These are phyloP conservation scores for Blastobotrys elegans DNA, from an alignment of 1,139 yeast genomes.

Conservation along the genomic window DNA sequence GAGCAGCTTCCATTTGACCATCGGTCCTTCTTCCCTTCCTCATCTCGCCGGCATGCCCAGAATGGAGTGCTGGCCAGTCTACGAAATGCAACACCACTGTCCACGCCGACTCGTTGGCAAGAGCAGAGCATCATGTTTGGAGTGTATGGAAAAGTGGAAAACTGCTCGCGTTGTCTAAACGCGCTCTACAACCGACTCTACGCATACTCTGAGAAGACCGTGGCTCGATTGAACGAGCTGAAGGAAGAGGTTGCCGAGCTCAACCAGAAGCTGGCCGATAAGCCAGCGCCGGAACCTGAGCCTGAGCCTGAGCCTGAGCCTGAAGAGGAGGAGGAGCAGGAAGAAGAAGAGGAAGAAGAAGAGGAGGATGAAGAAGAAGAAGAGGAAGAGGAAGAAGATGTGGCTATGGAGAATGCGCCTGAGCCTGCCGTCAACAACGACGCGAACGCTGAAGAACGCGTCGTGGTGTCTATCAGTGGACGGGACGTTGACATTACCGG, in stretches of 20 bases:
- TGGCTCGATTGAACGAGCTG: constrained; percentile 22
- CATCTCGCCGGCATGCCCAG: not conserved
- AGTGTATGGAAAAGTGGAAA: constrained; percentile 40
- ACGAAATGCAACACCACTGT: constrained; percentile 38
- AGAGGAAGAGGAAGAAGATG: constrained; percentile 15
- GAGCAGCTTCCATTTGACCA: constrained; percentile 15
- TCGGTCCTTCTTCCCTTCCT: not conserved
- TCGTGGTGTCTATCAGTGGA: constrained; percentile 72
- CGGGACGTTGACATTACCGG: constrained; percentile 80
- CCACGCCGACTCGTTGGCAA: constrained; percentile 67
- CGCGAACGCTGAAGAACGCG: constrained; percentile 42
- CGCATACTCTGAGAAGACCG: constrained; percentile 27
- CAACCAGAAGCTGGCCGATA: too few relatives aligned
- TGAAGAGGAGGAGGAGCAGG: constrained; percentile 17
- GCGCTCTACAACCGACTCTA: constrained; percentile 40
- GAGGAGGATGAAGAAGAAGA: constrained; percentile 20
- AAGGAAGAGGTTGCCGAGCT: too few relatives aligned
- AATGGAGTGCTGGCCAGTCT: constrained; percentile 18
- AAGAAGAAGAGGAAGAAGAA: constrained; percentile 18
- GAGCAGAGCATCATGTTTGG: constrained; percentile 52
- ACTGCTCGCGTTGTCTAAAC: constrained; percentile 46
- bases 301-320: constrained; percentile 18
- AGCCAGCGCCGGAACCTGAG: constrained; percentile 31
- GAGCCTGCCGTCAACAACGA: constrained; percentile 15
- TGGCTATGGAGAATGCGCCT: not conserved